These are phyloP conservation scores for Microcera coccophila DNA, from an alignment of 2,329 filamentous ascomycete genomes.

Conservation along the genomic window DNA sequence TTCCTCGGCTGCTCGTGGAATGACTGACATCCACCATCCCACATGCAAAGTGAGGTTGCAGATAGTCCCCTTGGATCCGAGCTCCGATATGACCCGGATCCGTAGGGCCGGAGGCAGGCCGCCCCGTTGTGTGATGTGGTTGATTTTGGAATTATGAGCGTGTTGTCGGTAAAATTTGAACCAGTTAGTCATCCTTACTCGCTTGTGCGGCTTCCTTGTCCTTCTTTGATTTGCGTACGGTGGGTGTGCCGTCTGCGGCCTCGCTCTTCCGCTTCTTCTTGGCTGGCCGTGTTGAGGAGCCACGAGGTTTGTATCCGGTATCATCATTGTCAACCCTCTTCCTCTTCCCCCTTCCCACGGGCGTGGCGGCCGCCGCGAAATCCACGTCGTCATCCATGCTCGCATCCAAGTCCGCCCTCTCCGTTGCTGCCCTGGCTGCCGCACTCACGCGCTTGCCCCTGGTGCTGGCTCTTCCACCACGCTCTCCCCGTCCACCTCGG, in stretches of 20 bases:
- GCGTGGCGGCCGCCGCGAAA: slow-evolving; percentile 29
- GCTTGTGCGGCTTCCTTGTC: slow-evolving; percentile 20
- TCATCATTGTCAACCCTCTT: slow-evolving; percentile 59
- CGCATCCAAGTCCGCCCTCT: slow-evolving; percentile 29
- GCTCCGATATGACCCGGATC: slow-evolving; percentile 22
- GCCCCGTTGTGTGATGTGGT: slow-evolving; percentile 15
- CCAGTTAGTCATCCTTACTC: slow-evolving; percentile 33
- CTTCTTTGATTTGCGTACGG: slow-evolving; percentile 36
- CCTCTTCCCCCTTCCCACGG: slow-evolving; percentile 18
- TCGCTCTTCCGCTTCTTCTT: slow-evolving; percentile 61
- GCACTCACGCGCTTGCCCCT: slow-evolving; percentile 35
- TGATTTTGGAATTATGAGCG: slow-evolving; percentile 10
- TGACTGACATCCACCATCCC: slow-evolving; percentile 10
- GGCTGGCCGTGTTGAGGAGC: slow-evolving; percentile 48
- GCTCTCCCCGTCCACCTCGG: slow-evolving; percentile 31
- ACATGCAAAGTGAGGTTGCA: slow-evolving; percentile 2
- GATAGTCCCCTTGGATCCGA: slow-evolving; percentile 15
- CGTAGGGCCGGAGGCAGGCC: slow-evolving; percentile 25
- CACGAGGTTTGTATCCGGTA: slow-evolving; percentile 59
- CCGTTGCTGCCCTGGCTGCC: slow-evolving; percentile 21
- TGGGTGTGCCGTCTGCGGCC: slow-evolving; percentile 36
- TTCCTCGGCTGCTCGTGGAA: slow-evolving; percentile 23
- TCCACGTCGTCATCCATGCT: slow-evolving; percentile 41
- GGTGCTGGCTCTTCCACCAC: slow-evolving; percentile 39
- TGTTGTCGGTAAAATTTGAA: slow-evolving; percentile 6